Base-by-base conservation (phyloP, 352 stramenopile genomes). In the Saprolegnia parasitica region DNA sequence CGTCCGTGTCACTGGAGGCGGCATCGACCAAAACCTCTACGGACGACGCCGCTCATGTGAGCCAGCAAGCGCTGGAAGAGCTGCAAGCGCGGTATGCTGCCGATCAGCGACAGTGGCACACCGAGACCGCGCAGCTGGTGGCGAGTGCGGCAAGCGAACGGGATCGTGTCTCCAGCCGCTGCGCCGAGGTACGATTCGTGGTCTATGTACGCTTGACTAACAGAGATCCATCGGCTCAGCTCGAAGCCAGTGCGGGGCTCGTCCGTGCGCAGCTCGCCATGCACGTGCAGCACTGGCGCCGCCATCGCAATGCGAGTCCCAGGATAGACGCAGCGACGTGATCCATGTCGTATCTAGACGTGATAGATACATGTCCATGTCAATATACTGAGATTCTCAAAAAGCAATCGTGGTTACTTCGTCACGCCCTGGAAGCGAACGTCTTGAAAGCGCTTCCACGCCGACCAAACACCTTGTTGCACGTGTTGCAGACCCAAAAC, bases 391-490 rank as follows among this genome's bases (percentile, higher is more conserved):
- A 0, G 13, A 45, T 40, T n/a, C 16, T 46, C 40, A 35, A 39
- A 10, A 23, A 2, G 18, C 15, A 1, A 26, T 56, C 49, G 16
- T 35, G 29, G 29, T 35, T 35, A 35, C 5, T 35, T 5, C 2
- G 2, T 35, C 29, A 5, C 9, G 39, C 50, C 35, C 35, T 67
- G 39, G 20, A 67, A 67, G 23, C 58, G 58, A 37, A 67, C 54
- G 23, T 20, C 35, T 20, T 56, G 58, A 37, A 67, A 67, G 16
- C 58, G 58, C 29, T 67, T 67, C 58, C 58, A 67, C 58, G 58
- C 58, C 16, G 58, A 55, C 58, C 58, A 67, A 56, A 67, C 13
- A 67, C 20, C 40, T 67, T 67, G 20, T 56, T 39, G 58, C 58
- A 67, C 24, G 8, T 24, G n/a, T 55, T 4, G 45, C 58, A 67